Base-by-base conservation (phyloP, 164 flowering plant species). In the Macadamia integrifolia region DNA sequence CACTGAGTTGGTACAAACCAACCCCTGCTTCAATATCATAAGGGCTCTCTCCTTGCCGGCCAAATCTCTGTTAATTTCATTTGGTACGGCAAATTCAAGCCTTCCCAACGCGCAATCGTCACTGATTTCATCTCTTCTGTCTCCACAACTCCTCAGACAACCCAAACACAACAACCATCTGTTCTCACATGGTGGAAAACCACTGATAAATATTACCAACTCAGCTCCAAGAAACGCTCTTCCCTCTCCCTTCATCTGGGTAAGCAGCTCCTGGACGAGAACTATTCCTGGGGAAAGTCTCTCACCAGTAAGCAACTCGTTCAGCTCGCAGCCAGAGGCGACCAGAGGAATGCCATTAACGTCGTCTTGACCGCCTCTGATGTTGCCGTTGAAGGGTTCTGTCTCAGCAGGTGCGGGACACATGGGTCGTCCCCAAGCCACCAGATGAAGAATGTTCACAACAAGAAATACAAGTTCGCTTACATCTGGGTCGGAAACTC, bases 401-500 rank as follows among this genome's bases (percentile, higher is more conserved):
- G 93, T 71, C 56, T 70, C 9, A 83, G 77, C 78, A 35, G 78
- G 10, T 88, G 93, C 69, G 89, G 93, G 44, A 75, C 81, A 12
- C 89, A 86, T 56, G 87, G 86, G 3, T 76, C 82, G 1, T 31
- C 78, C 10, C 61, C 35, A 1, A 35, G 48, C 7, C 64, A 68
- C n/a, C 13, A 61, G 2, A 43, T 23, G 23, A 23, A 23, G 23
- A 23, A 23, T 23, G 23, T 60, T 0, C 58, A 62, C 6, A 70
- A 71, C 5, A 77, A 70, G 42, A 63, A 29, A 1, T 65, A 44
- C 69, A 85, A 75, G 63, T 81, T 82, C 28, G 82, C 89, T 1
- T 87, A 84, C 82, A 75, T 86, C 28, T 86, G 89, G 92, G 92
- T 87, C 0, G 89, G 87, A 0, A 85, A 85, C 78, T 79, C 87